phyloP scores from a whole-genome alignment of 2,329 filamentous ascomycete species.

The Colletotrichum karsti region DNA sequence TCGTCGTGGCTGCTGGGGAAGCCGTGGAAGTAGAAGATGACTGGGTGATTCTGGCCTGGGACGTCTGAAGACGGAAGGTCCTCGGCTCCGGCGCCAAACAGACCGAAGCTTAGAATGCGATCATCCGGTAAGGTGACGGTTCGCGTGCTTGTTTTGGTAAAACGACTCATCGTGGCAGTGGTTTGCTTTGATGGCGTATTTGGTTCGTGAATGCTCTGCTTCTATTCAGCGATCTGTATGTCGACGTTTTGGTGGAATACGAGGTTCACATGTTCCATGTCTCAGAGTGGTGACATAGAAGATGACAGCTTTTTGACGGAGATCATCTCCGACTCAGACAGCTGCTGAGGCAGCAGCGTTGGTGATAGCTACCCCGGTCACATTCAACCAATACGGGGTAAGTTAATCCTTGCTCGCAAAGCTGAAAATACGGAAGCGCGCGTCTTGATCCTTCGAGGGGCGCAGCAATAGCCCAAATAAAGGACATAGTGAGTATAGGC shows the following conservation, averaged over 20 bases:
- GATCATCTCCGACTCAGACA: neutral
- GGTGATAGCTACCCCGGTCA: neutral
- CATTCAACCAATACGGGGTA: too few relatives aligned
- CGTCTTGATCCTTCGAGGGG: neutral
- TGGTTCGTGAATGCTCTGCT: neutral
- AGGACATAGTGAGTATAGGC: too few relatives aligned
- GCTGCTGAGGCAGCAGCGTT: neutral
- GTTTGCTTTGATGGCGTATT: too few relatives aligned
- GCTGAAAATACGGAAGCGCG: neutral
- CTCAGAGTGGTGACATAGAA: too few relatives aligned
- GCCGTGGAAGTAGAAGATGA: conserved; percentile 46
- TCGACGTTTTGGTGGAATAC: too few relatives aligned
- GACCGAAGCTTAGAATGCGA: neutral
- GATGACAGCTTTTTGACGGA: too few relatives aligned
- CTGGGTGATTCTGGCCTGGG: neutral
- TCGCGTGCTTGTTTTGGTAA: neutral
- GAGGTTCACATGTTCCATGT: too few relatives aligned
- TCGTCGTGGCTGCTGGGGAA: conserved; percentile 51
- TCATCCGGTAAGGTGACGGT: neutral
- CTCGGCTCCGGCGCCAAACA: neutral
- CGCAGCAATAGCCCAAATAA: neutral
- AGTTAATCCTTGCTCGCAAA: neutral
- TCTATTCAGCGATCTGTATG: neutral
- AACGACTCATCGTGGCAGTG: neutral
- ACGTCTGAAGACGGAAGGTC: neutral